Evolutionary conservation across 176 grass and related monocot genomes (phyloP).

Genomic region (Zizania latifolia): DNA sequence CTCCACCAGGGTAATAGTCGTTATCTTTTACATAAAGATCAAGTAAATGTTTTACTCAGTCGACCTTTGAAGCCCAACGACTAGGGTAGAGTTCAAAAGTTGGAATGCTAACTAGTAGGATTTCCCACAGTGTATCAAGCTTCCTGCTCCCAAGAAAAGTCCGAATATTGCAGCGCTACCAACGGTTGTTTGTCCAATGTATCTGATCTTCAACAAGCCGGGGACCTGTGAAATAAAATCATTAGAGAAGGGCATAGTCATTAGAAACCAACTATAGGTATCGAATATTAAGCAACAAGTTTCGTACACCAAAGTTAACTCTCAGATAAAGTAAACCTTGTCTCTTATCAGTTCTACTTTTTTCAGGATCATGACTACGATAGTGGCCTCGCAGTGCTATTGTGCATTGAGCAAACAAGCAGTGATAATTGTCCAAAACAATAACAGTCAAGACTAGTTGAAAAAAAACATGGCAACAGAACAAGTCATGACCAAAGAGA

Average conservation of each 20-base stretch:
- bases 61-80: background rate
- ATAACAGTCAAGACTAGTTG: background rate
- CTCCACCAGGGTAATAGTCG: constrained; percentile 12
- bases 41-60: constrained; percentile 18
- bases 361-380: background rate
- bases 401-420: background rate
- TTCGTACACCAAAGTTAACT: background rate
- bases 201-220: constrained; percentile 82
- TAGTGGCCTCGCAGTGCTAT: background rate
- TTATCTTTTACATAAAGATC: constrained; percentile 20
- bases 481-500: background rate
- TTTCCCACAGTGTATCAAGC: constrained; percentile 96
- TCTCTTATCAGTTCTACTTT: background rate
- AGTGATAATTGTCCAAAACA: background rate
- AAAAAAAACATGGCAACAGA: background rate
- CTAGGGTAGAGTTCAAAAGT: background rate
- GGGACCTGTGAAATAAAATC: constrained; percentile 54
- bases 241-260: background rate
- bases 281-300: background rate
- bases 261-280: background rate
- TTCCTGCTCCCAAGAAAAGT: constrained; percentile 88
- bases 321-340: background rate
- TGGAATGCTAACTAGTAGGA: constrained; percentile 46
- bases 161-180: constrained; percentile 80
- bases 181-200: constrained; percentile 78